Conservation (phyloP, 805 yeast genomes). For the Ogataea dorogensis region DNA sequence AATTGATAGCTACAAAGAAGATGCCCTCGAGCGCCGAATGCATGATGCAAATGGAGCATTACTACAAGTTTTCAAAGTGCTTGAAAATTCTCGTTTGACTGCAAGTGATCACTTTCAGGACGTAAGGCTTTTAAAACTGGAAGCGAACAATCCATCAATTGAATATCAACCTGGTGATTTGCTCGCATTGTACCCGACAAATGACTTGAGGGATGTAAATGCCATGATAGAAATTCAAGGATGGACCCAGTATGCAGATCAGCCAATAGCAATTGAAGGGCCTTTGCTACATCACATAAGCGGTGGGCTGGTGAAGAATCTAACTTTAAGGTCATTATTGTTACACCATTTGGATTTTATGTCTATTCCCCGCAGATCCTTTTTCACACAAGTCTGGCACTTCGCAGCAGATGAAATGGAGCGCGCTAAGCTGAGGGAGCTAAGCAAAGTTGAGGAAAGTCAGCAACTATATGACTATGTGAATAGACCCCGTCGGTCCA, state of each 20-base stretch:
- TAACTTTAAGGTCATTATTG: constrained; percentile 71
- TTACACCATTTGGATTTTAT: constrained; percentile 80
- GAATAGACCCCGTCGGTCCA: constrained; percentile 87
- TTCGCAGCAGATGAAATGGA: constrained; percentile 77
- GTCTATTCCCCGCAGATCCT: constrained; percentile 80
- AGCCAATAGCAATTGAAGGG: constrained; percentile 42
- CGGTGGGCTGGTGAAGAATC: constrained; percentile 58
- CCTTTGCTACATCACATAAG: constrained; percentile 37
- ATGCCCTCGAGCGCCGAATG: constrained; percentile 32
- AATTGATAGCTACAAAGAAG: constrained; percentile 23
- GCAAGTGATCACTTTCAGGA: constrained; percentile 81
- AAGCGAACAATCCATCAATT: constrained; percentile 28
- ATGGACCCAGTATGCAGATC: constrained; percentile 74
- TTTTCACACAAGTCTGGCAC: constrained; percentile 71
- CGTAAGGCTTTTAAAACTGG: constrained; percentile 61
- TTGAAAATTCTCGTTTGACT: constrained; percentile 64
- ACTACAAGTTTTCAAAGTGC: constrained; percentile 31
- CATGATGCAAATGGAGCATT: too few species aligned
- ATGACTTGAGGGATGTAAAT: constrained; percentile 62
- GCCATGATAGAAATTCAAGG: constrained; percentile 63
- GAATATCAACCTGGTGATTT: constrained; percentile 78
- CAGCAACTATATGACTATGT: constrained; percentile 89
- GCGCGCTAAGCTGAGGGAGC: constrained; percentile 70
- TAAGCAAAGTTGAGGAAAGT: constrained; percentile 65
- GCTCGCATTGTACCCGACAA: constrained; percentile 70